Conservation (phyloP, 2,329 filamentous ascomycete species). For the Beauveria pseudobassiana region DNA sequence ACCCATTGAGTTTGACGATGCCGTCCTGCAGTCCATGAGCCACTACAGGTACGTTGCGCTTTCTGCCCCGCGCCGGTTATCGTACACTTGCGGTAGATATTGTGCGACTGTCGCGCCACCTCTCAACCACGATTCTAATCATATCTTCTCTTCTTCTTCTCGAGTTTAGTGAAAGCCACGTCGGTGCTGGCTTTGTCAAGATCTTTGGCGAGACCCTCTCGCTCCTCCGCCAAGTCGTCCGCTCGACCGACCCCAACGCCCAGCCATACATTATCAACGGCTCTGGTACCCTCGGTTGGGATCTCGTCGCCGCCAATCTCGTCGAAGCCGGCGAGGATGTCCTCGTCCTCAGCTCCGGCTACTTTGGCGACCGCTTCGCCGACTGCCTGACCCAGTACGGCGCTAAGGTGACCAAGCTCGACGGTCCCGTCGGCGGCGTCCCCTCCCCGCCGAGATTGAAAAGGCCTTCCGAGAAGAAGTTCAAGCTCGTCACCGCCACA, state of each 20-base stretch:
- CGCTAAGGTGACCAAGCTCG: constrained; percentile 80
- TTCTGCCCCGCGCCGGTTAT: neutral
- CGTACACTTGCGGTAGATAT: neutral
- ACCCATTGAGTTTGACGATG: constrained; percentile 98
- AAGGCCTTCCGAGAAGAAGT: constrained; percentile 80
- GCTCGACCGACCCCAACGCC: constrained; percentile 70
- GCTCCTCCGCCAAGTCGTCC: constrained; percentile 88
- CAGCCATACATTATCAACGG: constrained; percentile 93
- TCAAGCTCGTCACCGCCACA: constrained; percentile 90
- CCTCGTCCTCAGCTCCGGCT: constrained; percentile 89
- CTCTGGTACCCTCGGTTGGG: constrained; percentile 94
- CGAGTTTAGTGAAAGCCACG: constrained; percentile 74
- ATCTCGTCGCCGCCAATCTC: constrained; percentile 89
- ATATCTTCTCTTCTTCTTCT: neutral
- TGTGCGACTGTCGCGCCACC: neutral
- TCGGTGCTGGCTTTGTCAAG: constrained; percentile 80
- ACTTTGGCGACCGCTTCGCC: constrained; percentile 93
- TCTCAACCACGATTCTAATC: neutral
- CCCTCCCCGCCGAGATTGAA: constrained; percentile 84
- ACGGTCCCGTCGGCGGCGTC: constrained; percentile 78
- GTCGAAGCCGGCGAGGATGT: constrained; percentile 84
- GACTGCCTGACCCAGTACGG: constrained; percentile 90
- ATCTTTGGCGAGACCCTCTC: constrained; percentile 84
- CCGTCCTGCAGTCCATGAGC: constrained; percentile 87
- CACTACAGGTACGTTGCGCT: constrained; percentile 69